A percentile compares a stretch with the other conserved stretches of the same genome.
These are phyloP conservation scores for Grosmannia penicillata DNA, from an alignment of 2,329 filamentous ascomycete genomes.

Conservation along the genomic window DNA sequence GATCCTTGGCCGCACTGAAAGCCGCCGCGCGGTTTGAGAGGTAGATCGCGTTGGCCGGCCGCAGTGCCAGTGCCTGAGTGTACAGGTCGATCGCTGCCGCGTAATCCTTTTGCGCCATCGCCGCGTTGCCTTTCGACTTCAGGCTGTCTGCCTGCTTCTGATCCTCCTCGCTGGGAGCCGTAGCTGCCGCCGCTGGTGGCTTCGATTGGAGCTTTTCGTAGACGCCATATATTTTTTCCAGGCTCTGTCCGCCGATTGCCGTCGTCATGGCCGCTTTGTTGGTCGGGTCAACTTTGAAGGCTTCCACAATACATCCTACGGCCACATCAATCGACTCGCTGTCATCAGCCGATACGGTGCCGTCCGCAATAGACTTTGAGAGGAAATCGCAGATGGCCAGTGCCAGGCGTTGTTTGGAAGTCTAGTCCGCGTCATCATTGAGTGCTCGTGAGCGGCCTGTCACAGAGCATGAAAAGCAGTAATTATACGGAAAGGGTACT, in stretches of 20 bases:
- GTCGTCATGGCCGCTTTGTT: conserved; percentile 58
- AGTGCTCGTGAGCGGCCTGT: no score
- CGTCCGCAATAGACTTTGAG: conserved; percentile 67
- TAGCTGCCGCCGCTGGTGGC: conserved; percentile 17
- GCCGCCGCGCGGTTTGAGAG: conserved; percentile 95
- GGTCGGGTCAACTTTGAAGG: conserved; percentile 84
- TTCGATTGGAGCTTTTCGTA: conserved; percentile 77
- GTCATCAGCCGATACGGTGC: conserved; percentile 77
- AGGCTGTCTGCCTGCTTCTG: conserved; percentile 75
- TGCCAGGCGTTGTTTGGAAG: conserved; percentile 70
- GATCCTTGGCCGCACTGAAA: conserved; percentile 71
- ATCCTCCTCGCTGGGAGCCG: conserved; percentile 32
- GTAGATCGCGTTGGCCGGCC: conserved; percentile 85
- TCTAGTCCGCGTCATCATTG: no score
- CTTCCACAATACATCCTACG: conserved; percentile 83
- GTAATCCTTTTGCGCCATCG: conserved; percentile 94
- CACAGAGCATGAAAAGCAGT: no score
- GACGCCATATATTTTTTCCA: conserved; percentile 83
- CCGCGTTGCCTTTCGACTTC: conserved; percentile 83
- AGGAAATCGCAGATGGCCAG: conserved; percentile 97
- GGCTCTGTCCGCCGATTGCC: conserved; percentile 73
- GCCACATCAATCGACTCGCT: conserved; percentile 90
- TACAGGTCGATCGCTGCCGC: conserved; percentile 68
- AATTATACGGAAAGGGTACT: no score
- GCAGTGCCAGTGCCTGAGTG: conserved; percentile 66